Evolutionary conservation across 2,329 filamentous ascomycete genomes (phyloP), one percentile per base, ranked within the genome.

Genomic region (Aspergillus pseudotamarii): DNA sequence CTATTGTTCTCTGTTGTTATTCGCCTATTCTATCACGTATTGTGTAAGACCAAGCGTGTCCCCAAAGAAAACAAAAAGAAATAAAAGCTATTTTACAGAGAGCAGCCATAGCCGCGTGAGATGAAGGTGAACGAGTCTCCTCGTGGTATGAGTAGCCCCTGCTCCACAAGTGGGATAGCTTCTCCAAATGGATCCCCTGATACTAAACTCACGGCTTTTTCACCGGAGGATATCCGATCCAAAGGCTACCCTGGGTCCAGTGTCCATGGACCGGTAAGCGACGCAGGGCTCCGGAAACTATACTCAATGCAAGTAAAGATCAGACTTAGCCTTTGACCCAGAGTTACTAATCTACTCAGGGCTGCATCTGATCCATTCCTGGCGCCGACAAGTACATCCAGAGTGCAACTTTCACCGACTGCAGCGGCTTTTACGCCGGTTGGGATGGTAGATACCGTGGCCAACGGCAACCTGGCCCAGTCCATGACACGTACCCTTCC

Each of bases 161-260:
- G 69, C 53, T 79, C 78, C 41, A 76, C 76, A 19, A 84, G 82
- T 53, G 82, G 79, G 23, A 82, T 81, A 36, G 85, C 86, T 58
- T 89, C 88, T 12, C 84, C 82, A 71, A 84, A 86, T 68, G 85
- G 84, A 19, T 91, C 89, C 6, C 89, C 89, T 0, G 87, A 89
- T 63, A 90, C 88, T 9, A 85, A 84, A 57, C 68, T 89, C 48
- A 89, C 88, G 6, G 79, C 84, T 6, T 90, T 90, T 72, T 91
- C 88, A 4, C 88, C 88, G 0, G 85, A 87, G 19, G 86, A 87
- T 46, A 76, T 76, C 58, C 82, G 83, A 16, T 76, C 78, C 43
- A 83, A 82, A 67, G 66, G 66, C 28, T 68, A 68, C 45, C 65
- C 68, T 51, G 64, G 69, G 16, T 61, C 68, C 50, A 65, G 57